Evolutionary conservation across 1,284 basidiomycete genomes (phyloP).

Genomic region (Puccinia horiana): DNA sequence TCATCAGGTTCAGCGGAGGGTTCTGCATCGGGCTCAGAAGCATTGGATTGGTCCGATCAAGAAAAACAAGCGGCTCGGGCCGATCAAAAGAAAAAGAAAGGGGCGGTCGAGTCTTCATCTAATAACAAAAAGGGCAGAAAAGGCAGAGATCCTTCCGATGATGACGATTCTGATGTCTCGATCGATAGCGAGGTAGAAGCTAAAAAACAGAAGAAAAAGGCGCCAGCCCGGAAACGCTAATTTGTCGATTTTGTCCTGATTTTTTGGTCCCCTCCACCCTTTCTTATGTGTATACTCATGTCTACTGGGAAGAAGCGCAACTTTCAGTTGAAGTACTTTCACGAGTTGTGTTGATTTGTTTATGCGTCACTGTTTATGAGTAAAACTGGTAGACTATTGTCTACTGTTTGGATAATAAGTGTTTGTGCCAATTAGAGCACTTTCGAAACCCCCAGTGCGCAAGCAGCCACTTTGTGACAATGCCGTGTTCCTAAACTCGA

Average conservation of each 20-base stretch:
- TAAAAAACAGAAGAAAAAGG: slow-evolving; percentile 41
- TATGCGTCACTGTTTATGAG: background rate
- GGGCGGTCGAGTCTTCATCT: background rate
- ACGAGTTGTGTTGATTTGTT: background rate
- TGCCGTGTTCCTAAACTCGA: no score
- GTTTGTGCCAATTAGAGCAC: no score
- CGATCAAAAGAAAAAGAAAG: slow-evolving; percentile 38
- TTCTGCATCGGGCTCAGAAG: slow-evolving; percentile 22
- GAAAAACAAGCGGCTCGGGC: slow-evolving; percentile 37
- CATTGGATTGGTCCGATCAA: slow-evolving; percentile 48
- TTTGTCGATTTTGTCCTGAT: background rate
- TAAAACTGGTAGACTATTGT: no score
- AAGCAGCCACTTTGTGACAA: no score
- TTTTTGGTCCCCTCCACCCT: background rate
- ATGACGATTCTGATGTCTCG: slow-evolving; percentile 32
- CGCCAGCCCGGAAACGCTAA: slow-evolving; percentile 22
- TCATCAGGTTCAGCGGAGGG: slow-evolving; percentile 23
- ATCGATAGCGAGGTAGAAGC: slow-evolving; percentile 49
- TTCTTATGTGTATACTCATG: background rate
- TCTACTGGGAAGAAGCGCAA: background rate
- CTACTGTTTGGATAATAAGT: no score
- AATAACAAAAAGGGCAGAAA: slow-evolving; percentile 29
- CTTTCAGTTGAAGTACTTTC: background rate
- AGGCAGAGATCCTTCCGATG: slow-evolving; percentile 16
- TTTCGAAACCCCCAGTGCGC: no score